Base-by-base conservation (phyloP, 371 early-diverging fungal species). In the Mucor sp. region DNA sequence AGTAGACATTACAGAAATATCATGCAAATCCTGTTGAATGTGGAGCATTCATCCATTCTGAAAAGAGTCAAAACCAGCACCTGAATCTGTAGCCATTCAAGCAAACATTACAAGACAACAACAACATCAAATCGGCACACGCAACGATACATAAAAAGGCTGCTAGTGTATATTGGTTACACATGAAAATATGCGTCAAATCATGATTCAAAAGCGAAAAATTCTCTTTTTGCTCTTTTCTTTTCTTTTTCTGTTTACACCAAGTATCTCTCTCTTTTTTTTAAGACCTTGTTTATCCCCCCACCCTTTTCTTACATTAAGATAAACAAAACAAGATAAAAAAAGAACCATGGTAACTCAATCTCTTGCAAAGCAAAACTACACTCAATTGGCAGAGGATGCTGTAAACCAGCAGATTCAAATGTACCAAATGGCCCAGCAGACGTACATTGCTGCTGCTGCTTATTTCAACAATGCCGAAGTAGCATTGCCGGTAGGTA, bases 281-380 rank as follows among this genome's bases (percentile, higher is more conserved):
- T 17, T 25, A 23, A 27, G 57, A 11, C 1, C 28, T 32, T 50
- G 37, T 55, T 25, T 41, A 53, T 53, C 53, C 53, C 50, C 50
- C 15, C 27, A 25, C 41, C 25, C 27, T 44, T 8, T 44, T 56
- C 56, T 44, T 65, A 57, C 65, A 58, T 32, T 58, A 37, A 23
- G 33, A 59, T 27, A 60, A 4, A 33, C 62, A 23, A 28, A 1
- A 55, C 30, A 55, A 28, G 6, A 15, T 55, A 21, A 28, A 15
- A 6, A 23, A 21, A 15, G 8, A 23, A 21, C 15, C 19, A 65
- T 69, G 64, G 39, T 67, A 33, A 21, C 23, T 53, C 41, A 48
- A 53, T 78, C 79, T 9, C 69, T 86, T 62, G 83, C 85, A 43
- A 85, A 81, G 63, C 90, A 89, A 78, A 89, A 89, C 79, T 89